Evolutionary conservation across 306 rosid species (phyloP).

Genomic region (Vicia faba): DNA sequence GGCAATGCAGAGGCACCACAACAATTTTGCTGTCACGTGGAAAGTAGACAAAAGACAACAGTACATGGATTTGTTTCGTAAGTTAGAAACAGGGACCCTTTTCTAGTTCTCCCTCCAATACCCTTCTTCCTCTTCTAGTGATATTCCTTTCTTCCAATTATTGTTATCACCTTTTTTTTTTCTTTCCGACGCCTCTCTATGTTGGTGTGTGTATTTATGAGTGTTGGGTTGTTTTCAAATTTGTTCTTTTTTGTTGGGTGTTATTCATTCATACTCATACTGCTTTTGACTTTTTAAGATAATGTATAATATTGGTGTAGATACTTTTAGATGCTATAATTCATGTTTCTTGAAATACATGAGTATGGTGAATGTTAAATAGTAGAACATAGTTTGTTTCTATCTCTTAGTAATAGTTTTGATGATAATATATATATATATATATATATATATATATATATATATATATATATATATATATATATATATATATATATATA

Average conservation of each 20-base stretch:
- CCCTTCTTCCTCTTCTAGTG: conserved; percentile 26
- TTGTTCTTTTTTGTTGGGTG: not conserved
- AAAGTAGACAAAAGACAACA: conserved; percentile 63
- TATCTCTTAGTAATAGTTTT: too few species aligned
- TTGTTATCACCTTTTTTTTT: conserved; percentile 41
- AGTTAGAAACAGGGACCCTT: conserved; percentile 45
- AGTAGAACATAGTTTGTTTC: too few species aligned
- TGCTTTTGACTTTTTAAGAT: too few species aligned
- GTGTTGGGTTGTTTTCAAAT: not conserved
- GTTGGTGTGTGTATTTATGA: not conserved
- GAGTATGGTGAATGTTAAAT: too few species aligned
- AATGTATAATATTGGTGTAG: too few species aligned
- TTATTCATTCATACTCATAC: too few species aligned
- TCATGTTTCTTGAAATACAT: too few species aligned
- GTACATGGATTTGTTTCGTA: conserved; percentile 58
- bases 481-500: too few species aligned
- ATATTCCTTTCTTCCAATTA: conserved; percentile 50
- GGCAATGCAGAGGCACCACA: conserved; percentile 49
- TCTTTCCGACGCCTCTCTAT: not conserved
- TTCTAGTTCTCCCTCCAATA: conserved; percentile 23
- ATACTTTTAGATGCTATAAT: too few species aligned
- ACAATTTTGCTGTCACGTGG: conserved; percentile 54
- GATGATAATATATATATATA: too few species aligned
- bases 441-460: too few species aligned
- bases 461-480: too few species aligned